Conservation (phyloP, 495 filamentous ascomycete species). For the Cenococcum geophilum region DNA sequence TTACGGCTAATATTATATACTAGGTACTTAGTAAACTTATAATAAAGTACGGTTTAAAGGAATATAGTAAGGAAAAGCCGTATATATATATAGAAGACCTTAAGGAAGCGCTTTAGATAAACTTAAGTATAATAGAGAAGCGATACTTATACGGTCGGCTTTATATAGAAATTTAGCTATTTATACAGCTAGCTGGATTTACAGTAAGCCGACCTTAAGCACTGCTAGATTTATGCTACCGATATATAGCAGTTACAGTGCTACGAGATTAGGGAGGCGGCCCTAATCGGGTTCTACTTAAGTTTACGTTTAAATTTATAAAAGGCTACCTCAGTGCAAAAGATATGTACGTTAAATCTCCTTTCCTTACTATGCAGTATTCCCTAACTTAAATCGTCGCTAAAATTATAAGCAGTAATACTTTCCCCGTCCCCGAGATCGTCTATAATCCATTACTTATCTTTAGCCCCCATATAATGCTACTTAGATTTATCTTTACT, state of each 20-base stretch:
- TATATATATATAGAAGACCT: no score
- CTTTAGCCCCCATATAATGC: conserved; percentile 36
- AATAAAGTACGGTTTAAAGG: conserved; percentile 27
- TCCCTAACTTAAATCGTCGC: not conserved
- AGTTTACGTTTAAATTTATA: conserved; percentile 39
- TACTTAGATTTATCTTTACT: conserved; percentile 39
- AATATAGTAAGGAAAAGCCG: conserved; percentile 31
- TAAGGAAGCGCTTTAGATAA: conserved; percentile 30
- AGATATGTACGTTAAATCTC: conserved; percentile 32
- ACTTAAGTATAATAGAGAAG: conserved; percentile 33
- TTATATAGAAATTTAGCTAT: conserved; percentile 2
- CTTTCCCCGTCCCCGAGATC: conserved; percentile 39
- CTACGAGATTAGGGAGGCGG: conserved; percentile 35
- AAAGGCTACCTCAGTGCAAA: conserved; percentile 36
- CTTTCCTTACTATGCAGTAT: not conserved
- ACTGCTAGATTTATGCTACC: conserved; percentile 31
- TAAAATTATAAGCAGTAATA: conserved; percentile 29
- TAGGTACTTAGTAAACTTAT: not conserved
- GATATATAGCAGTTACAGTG: no score
- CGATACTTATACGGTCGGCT: conserved; percentile 34
- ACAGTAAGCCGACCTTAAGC: conserved; percentile 31
- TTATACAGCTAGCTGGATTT: conserved; percentile 29
- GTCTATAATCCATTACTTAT: conserved; percentile 39
- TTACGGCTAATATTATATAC: not conserved
- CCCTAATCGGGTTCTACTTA: conserved; percentile 32